Evolutionary conservation across 1,139 yeast species (phyloP).

Genomic region (Debaryomyces fabryi): DNA sequence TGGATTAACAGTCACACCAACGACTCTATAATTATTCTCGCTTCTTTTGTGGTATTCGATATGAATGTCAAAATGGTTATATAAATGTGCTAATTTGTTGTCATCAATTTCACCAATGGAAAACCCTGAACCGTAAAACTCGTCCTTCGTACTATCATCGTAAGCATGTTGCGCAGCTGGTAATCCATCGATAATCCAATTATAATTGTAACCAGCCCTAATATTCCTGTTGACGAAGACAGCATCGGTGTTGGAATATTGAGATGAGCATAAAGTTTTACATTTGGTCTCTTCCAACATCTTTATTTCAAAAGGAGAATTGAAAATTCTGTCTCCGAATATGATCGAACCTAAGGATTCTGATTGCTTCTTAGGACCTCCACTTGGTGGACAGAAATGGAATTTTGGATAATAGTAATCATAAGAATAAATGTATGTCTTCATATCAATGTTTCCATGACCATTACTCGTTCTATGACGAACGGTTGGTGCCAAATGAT

Average conservation of each 20-base stretch:
- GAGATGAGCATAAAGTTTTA: constrained; percentile 58
- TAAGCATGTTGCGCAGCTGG: constrained; percentile 76
- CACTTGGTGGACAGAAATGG: constrained; percentile 79
- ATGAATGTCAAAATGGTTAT: constrained; percentile 77
- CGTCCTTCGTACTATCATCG: constrained; percentile 58
- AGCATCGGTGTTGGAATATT: constrained; percentile 67
- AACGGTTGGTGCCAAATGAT: constrained; percentile 83
- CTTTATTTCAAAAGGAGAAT: constrained; percentile 80
- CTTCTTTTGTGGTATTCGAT: constrained; percentile 82
- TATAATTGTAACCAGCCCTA: constrained; percentile 79
- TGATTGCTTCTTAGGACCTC: constrained; percentile 72
- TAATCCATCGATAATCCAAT: constrained; percentile 93
- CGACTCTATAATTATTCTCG: constrained; percentile 77
- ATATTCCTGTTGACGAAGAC: constrained; percentile 77
- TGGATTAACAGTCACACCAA: constrained; percentile 83
- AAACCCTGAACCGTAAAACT: constrained; percentile 80
- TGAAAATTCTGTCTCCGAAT: constrained; percentile 94
- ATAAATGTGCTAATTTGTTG: constrained; percentile 54
- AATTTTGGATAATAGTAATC: constrained; percentile 86
- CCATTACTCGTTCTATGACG: constrained; percentile 42
- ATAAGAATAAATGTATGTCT: constrained; percentile 68
- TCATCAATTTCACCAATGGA: constrained; percentile 69
- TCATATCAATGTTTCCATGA: constrained; percentile 31
- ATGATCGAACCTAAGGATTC: constrained; percentile 91
- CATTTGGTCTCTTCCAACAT: constrained; percentile 79